Percentiles rank a stretch among this genome's conserved stretches.
Evolutionary conservation across 164 flowering plant genomes (phyloP).

Genomic region (Vitis cinerea): DNA sequence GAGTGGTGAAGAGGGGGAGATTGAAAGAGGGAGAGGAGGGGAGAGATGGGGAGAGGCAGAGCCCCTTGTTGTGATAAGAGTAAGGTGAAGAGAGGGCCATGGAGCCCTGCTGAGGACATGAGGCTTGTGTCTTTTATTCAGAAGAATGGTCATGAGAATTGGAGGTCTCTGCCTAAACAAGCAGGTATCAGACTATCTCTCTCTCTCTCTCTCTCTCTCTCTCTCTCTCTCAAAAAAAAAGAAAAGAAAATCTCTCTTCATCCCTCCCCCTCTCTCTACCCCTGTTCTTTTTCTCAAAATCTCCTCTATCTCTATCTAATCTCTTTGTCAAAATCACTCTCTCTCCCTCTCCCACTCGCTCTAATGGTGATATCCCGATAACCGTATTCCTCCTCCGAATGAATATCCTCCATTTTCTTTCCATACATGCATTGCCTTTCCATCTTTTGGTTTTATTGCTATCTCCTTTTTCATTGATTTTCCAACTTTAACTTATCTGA

Average conservation of each 20-base stretch:
- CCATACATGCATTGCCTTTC: no score
- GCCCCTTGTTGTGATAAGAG: conserved; percentile 77
- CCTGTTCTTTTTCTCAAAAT: background rate
- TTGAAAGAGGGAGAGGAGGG: background rate
- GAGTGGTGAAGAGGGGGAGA: background rate
- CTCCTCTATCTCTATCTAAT: background rate
- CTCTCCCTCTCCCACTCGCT: background rate
- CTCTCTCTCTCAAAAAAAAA: no score
- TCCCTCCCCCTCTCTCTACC: conserved; percentile 4
- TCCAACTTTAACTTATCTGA: no score
- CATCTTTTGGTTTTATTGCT: no score
- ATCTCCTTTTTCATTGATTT: no score
- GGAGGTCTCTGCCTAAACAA: conserved; percentile 77
- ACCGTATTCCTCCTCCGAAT: no score
- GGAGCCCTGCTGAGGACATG: conserved; percentile 74
- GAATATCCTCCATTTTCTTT: no score
- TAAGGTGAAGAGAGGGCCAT: conserved; percentile 70
- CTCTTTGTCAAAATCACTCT: no score
- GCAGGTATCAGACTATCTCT: conserved; percentile 44
- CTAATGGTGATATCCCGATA: no score
- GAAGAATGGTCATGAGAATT: conserved; percentile 69
- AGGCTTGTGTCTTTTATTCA: conserved; percentile 60
- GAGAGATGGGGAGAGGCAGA: conserved; percentile 49
- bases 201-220: conserved; percentile 13
- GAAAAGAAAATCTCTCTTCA: background rate